A percentile compares a stretch with the other conserved stretches of the same genome.
These are phyloP conservation scores for Sporisorium graminicola DNA, from an alignment of 1,284 basidiomycete species.

Conservation along the genomic window DNA sequence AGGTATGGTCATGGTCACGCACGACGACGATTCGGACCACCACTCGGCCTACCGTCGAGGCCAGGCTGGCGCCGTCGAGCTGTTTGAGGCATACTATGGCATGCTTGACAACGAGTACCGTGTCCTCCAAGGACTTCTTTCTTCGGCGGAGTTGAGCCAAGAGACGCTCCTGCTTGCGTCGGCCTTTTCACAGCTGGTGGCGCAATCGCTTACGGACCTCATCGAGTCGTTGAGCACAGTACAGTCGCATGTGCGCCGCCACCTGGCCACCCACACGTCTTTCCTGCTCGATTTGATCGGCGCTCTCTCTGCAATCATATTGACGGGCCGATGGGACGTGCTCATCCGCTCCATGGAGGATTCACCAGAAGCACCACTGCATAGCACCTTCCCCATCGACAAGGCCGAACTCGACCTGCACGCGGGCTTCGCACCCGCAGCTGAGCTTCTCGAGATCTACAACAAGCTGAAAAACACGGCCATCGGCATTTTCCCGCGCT, in stretches of 20 bases:
- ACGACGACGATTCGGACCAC: slow-evolving; percentile 53
- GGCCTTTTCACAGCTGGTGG: slow-evolving; percentile 47
- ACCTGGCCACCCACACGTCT: slow-evolving; percentile 57
- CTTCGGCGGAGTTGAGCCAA: slow-evolving; percentile 37
- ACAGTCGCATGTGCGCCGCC: slow-evolving; percentile 51
- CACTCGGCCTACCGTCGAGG: slow-evolving; percentile 39
- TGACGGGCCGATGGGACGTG: slow-evolving; percentile 37
- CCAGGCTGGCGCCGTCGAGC: slow-evolving; percentile 47
- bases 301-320: slow-evolving; percentile 34
- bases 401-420: slow-evolving; percentile 43
- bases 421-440: slow-evolving; percentile 34
- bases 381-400: slow-evolving; percentile 30
- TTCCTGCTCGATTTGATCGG: slow-evolving; percentile 58
- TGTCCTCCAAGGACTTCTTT: slow-evolving; percentile 44
- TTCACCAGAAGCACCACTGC: slow-evolving; percentile 34
- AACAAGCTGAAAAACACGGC: slow-evolving; percentile 56
- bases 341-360: slow-evolving; percentile 49
- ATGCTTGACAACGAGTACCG: slow-evolving; percentile 60
- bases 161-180: slow-evolving; percentile 42
- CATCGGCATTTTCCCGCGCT: slow-evolving; percentile 62
- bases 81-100: slow-evolving; percentile 52
- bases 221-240: slow-evolving; percentile 45
- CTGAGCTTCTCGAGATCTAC: slow-evolving; percentile 40
- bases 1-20: slow-evolving; percentile 54
- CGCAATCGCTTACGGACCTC: slow-evolving; percentile 32